Evolutionary conservation across 2,329 filamentous ascomycete genomes (phyloP), one percentile per base, ranked within the genome.

Genomic region (Alternaria atra): DNA sequence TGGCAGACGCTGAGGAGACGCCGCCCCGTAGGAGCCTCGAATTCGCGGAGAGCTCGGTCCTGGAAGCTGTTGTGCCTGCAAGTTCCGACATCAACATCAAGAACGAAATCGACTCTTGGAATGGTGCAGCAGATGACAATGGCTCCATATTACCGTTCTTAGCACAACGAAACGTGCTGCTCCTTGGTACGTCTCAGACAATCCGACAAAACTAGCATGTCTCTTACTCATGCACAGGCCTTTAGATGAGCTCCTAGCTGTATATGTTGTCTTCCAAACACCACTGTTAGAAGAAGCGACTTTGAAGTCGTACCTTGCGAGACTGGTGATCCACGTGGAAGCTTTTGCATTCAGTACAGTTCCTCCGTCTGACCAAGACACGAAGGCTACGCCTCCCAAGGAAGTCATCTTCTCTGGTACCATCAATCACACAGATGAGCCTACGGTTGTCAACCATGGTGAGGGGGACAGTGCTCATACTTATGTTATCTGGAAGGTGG

Each of bases 221-320:
- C 68, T 82, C 80, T 84, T 82, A 82, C 85, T 85, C 78, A 85
- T 79, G 34, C 70, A 69, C 79, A 85, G 80, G 81, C 73, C 52
- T 74, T 59, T 80, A 93, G 91, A 94, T 85, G 91, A 94, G 82
- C 87, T 87, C 27, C 84, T 91, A 58, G 82, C 89, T 64, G 84
- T 93, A 17, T 88, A 91, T 71, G 81, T 93, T 63, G 83, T 92
- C 10, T 84, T 94, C 58, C 86, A 86, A 70, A 89, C 89, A 8
- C 88, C 89, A 4, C 83, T 85, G 71, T 81, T 85, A 57, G 84
- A 87, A 56, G 85, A 90, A 61, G 76, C 82, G 32, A 80, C 81
- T 0, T 79, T 93, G 20, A 83, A 85, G 57, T 83, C 85, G 35
- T 87, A 88, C 56, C 80, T 93, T 35, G 82, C 83, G 51, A 84